Evolutionary conservation across 2,329 filamentous ascomycete species (phyloP).

Genomic region (Pestalotiopsis sp.): DNA sequence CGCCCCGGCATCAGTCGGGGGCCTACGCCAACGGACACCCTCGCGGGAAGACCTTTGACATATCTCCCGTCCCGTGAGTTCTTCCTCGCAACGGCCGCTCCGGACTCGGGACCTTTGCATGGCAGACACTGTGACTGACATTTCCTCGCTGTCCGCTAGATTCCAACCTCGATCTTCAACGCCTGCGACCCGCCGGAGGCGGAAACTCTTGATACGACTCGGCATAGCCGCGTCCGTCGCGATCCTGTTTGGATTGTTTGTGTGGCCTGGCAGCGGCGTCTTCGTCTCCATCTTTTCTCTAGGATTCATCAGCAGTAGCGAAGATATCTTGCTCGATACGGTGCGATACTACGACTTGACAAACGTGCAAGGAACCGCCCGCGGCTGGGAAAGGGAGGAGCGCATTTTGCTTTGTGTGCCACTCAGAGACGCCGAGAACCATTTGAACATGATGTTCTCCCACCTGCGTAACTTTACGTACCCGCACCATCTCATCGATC

Average conservation of each 20-base stretch:
- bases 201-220: slow-evolving; percentile 72
- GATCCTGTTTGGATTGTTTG: slow-evolving; percentile 72
- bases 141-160: slow-evolving; percentile 46
- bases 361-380: slow-evolving; percentile 86
- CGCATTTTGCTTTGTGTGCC: slow-evolving; percentile 94
- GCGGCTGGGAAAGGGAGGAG: slow-evolving; percentile 96
- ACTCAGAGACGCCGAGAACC: slow-evolving; percentile 86
- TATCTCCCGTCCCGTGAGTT: slow-evolving; percentile 83
- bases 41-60: slow-evolving; percentile 77
- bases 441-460: slow-evolving; percentile 98
- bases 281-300: slow-evolving; percentile 67
- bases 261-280: slow-evolving; percentile 68
- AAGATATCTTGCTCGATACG: slow-evolving; percentile 84
- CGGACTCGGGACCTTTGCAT: slow-evolving; percentile 19
- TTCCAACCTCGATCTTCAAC: slow-evolving; percentile 84
- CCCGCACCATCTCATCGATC: slow-evolving; percentile 92
- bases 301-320: slow-evolving; percentile 67
- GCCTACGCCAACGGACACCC: slow-evolving; percentile 86
- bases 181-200: slow-evolving; percentile 70
- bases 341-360: slow-evolving; percentile 96
- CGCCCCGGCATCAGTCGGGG: slow-evolving; percentile 78
- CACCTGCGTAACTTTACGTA: slow-evolving; percentile 97
- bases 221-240: slow-evolving; percentile 60
- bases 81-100: not conserved
- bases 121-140: not conserved